Evolutionary conservation across 805 yeast species (phyloP).

Genomic region (Candida taoyuanica): DNA sequence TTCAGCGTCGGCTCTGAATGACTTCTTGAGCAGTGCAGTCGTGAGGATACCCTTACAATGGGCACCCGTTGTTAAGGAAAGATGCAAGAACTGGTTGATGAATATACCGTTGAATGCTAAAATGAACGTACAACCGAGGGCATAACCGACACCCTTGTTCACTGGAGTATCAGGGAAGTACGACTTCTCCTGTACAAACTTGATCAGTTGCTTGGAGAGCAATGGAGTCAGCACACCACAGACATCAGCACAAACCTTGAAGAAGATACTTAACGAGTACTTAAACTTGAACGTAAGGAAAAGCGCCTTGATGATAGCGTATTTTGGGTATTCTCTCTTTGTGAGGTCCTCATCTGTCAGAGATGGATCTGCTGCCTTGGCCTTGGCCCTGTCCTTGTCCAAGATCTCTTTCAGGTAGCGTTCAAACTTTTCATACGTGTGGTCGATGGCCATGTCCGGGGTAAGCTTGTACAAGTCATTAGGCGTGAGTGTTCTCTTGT

Average conservation of each 20-base stretch:
- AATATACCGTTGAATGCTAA: conserved; percentile 36
- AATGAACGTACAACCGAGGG: conserved; percentile 47
- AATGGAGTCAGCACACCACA: conserved; percentile 50
- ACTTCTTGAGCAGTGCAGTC: conserved; percentile 59
- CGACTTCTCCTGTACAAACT: conserved; percentile 44
- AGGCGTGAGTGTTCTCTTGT: conserved; percentile 64
- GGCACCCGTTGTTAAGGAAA: conserved; percentile 57
- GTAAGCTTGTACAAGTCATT: conserved; percentile 53
- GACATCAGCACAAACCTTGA: conserved; percentile 42
- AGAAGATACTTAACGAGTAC: conserved; percentile 37
- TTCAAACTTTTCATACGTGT: conserved; percentile 35
- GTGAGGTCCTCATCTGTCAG: conserved; percentile 36
- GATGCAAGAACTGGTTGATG: conserved; percentile 48
- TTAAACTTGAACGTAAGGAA: conserved; percentile 46
- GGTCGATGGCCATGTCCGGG: conserved; percentile 38
- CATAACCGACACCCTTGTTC: conserved; percentile 55
- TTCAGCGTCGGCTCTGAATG: conserved; percentile 50
- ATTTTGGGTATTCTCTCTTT: conserved; percentile 38
- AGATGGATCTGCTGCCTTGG: conserved; percentile 30
- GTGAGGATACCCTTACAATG: conserved; percentile 61
- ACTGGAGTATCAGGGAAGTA: conserved; percentile 33
- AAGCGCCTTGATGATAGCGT: conserved; percentile 38
- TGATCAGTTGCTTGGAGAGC: conserved; percentile 48
- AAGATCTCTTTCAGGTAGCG: conserved; percentile 30
- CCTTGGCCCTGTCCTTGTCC: conserved; percentile 29